phyloP scores from a whole-genome alignment of 768 basidiomycete genomes.

The Solioccasus polychromus region DNA sequence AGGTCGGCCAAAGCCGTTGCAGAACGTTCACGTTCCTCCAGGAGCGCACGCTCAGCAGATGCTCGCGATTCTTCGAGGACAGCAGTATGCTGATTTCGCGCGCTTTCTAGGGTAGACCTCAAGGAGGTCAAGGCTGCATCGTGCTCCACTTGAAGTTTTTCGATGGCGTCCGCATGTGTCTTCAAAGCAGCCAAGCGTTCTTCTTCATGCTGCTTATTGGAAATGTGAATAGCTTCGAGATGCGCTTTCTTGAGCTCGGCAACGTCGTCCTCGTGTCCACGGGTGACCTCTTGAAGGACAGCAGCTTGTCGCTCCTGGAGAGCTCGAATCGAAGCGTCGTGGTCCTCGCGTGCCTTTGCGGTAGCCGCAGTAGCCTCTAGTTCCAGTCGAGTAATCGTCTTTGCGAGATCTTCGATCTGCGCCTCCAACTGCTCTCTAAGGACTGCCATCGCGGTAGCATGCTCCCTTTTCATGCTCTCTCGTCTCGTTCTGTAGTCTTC shows the following conservation, averaged over 20 bases:
- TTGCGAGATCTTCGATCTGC: constrained; percentile 63
- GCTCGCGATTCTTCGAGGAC: constrained; percentile 36
- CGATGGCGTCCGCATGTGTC: constrained; percentile 42
- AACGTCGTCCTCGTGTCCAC: constrained; percentile 55
- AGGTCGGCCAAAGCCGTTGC: constrained; percentile 47
- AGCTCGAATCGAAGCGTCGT: constrained; percentile 44
- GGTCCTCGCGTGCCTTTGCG: constrained; percentile 40
- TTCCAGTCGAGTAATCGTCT: constrained; percentile 47
- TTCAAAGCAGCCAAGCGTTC: constrained; percentile 35
- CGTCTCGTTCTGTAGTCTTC: constrained; percentile 51
- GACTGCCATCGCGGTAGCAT: constrained; percentile 30
- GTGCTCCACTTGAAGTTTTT: constrained; percentile 45
- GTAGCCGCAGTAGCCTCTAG: constrained; percentile 40
- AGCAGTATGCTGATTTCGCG: constrained; percentile 33
- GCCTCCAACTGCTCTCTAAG: constrained; percentile 35
- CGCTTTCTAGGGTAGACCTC: constrained; percentile 37
- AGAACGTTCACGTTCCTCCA: constrained; percentile 48
- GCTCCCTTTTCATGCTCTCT: constrained; percentile 34
- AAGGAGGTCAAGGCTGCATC: constrained; percentile 43
- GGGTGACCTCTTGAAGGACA: constrained; percentile 53
- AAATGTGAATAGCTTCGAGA: constrained; percentile 35
- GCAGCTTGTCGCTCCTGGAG: constrained; percentile 55
- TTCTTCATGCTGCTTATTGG: constrained; percentile 32
- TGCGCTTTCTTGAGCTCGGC: constrained; percentile 48
- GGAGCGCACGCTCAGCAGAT: constrained; percentile 34